These are phyloP conservation scores for Lachnellula occidentalis DNA, from an alignment of 2,329 filamentous ascomycete genomes.

Conservation along the genomic window DNA sequence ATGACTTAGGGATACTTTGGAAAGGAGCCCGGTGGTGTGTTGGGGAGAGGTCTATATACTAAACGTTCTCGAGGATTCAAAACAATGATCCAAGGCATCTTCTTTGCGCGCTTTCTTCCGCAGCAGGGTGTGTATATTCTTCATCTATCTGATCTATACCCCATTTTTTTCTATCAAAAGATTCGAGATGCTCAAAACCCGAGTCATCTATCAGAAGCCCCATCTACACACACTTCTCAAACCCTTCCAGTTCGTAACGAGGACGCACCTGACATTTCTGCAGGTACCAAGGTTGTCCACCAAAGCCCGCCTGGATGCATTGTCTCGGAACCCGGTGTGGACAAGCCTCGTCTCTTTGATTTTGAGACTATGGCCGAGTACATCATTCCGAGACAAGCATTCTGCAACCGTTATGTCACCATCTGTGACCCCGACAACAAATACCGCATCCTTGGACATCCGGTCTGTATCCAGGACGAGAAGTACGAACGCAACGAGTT, in stretches of 20 bases:
- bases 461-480: slow-evolving; percentile 77
- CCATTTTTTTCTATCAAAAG: neutral
- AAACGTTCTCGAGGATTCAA: neutral
- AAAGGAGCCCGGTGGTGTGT: neutral
- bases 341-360: slow-evolving; percentile 65
- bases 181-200: neutral
- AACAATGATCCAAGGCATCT: slow-evolving; percentile 64
- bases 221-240: neutral
- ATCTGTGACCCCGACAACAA: slow-evolving; percentile 65
- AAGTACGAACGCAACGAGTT: slow-evolving; percentile 91
- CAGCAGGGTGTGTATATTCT: slow-evolving; percentile 48
- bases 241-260: neutral
- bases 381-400: slow-evolving; percentile 89
- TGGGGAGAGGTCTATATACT: neutral
- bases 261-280: slow-evolving; percentile 3
- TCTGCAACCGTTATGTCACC: slow-evolving; percentile 86
- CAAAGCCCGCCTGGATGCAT: slow-evolving; percentile 60
- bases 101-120: slow-evolving; percentile 64
- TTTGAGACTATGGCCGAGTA: slow-evolving; percentile 86
- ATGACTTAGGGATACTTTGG: neutral
- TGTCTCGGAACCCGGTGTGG: slow-evolving; percentile 41
- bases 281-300: slow-evolving; percentile 58
- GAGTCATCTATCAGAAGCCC: too few species aligned
- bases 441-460: slow-evolving; percentile 79
- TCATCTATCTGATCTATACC: neutral